phyloP scores from a whole-genome alignment of 1,284 basidiomycete species.

The Mycosarcoma maydis region DNA sequence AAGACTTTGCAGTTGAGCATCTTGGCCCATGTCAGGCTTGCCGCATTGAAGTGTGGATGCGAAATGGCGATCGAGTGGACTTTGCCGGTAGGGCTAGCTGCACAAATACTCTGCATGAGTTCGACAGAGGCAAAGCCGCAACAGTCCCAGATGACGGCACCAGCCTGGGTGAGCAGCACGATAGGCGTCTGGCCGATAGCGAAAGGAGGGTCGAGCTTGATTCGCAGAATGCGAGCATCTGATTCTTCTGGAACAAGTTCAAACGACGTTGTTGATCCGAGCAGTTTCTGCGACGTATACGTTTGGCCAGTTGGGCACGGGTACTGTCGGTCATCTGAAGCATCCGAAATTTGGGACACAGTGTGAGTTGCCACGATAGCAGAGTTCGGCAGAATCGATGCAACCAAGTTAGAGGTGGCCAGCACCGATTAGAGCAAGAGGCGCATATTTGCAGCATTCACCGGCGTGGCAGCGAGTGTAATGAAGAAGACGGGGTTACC shows the following conservation, averaged over 20 bases:
- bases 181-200: slow-evolving; percentile 43
- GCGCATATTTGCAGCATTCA: neutral
- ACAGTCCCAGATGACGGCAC: slow-evolving; percentile 37
- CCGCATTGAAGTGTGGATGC: slow-evolving; percentile 37
- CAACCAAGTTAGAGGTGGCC: neutral
- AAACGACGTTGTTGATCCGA: slow-evolving; percentile 20
- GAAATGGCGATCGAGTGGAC: slow-evolving; percentile 31
- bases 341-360: neutral
- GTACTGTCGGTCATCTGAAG: slow-evolving; percentile 31
- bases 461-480: neutral
- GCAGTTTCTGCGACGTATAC: slow-evolving; percentile 23
- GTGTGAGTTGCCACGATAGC: neutral
- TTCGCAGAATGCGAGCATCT: slow-evolving; percentile 23
- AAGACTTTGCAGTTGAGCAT: slow-evolving; percentile 43
- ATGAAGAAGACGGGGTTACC: slow-evolving; percentile 1
- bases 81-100: slow-evolving; percentile 23
- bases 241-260: slow-evolving; percentile 28
- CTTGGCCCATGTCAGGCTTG: slow-evolving; percentile 33
- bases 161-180: slow-evolving; percentile 20
- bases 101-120: slow-evolving; percentile 23
- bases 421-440: neutral
- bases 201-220: slow-evolving; percentile 34
- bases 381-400: too few relatives aligned
- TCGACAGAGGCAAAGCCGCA: slow-evolving; percentile 29
- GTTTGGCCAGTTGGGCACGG: slow-evolving; percentile 29